These are phyloP conservation scores for Periconia sp. DNA, from an alignment of 2,329 filamentous ascomycete genomes.

Conservation along the genomic window DNA sequence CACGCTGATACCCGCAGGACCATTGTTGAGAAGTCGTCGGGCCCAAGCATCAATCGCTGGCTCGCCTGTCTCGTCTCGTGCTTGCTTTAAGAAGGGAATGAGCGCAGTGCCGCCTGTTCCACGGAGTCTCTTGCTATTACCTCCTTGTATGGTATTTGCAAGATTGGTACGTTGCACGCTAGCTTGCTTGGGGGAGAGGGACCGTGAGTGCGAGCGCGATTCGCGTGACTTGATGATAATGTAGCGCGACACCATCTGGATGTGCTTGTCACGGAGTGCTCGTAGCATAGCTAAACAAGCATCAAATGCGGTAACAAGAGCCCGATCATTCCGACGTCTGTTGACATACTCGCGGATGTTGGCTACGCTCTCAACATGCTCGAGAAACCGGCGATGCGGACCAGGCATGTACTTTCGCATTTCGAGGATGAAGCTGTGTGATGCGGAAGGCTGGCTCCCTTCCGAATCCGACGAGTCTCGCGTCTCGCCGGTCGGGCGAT, in stretches of 20 bases:
- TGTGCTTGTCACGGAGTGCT: constrained; percentile 87
- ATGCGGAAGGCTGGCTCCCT: constrained; percentile 55
- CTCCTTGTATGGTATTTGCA: constrained; percentile 52
- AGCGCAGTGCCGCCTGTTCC: constrained; percentile 93
- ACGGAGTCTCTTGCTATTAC: constrained; percentile 66
- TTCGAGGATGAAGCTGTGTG: constrained; percentile 92
- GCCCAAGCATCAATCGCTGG: constrained; percentile 78
- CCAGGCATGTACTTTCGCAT: constrained; percentile 99
- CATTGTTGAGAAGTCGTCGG: constrained; percentile 62
- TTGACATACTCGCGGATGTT: constrained; percentile 89
- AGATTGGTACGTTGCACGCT: constrained; percentile 62
- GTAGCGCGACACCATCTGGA: constrained; percentile 94
- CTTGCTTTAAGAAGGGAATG: constrained; percentile 96
- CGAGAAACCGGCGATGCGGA: constrained; percentile 85
- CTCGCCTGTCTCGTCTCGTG: constrained; percentile 93
- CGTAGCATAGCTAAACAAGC: constrained; percentile 83
- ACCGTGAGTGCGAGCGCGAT: constrained; percentile 68
- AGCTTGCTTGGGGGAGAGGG: constrained; percentile 61
- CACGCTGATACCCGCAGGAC: constrained; percentile 42
- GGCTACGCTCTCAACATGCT: constrained; percentile 77
- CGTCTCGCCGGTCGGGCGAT: constrained; percentile 84
- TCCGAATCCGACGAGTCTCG: constrained; percentile 48
- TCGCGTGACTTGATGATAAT: constrained; percentile 89
- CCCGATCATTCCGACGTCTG: constrained; percentile 63
- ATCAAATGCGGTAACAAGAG: constrained; percentile 83